These are phyloP conservation scores for Ustilago sp. DNA, from an alignment of 1,284 basidiomycete genomes.

Conservation along the genomic window DNA sequence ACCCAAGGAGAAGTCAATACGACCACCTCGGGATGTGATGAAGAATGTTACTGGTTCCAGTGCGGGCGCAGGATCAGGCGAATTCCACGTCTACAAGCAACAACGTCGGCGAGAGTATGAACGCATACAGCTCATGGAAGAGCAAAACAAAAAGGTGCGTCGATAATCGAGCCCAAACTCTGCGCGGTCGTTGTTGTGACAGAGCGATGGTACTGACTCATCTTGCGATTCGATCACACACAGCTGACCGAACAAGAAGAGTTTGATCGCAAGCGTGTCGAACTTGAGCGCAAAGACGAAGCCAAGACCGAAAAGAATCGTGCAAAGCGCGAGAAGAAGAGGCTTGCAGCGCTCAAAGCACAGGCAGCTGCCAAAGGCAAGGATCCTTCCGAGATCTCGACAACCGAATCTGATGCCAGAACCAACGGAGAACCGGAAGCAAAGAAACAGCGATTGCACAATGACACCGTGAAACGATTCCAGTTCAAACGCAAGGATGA, in stretches of 20 bases:
- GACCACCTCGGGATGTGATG: constrained; percentile 75
- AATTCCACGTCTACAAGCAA: constrained; percentile 93
- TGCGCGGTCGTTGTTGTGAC: background rate
- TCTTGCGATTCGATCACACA: background rate
- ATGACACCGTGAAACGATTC: constrained; percentile 27
- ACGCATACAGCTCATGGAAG: constrained; percentile 88
- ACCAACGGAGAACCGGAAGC: constrained; percentile 23
- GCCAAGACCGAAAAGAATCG: constrained; percentile 66
- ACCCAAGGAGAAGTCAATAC: constrained; percentile 50
- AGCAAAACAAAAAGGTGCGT: constrained; percentile 80
- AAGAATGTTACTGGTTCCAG: constrained; percentile 75
- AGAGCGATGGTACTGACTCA: background rate
- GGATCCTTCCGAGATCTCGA: constrained; percentile 6
- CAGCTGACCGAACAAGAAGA: constrained; percentile 54
- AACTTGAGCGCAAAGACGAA: constrained; percentile 66
- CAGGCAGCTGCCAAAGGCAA: constrained; percentile 38
- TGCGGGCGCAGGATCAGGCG: constrained; percentile 68
- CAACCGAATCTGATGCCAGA: background rate
- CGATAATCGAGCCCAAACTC: background rate
- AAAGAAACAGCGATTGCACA: constrained; percentile 38
- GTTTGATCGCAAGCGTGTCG: constrained; percentile 46
- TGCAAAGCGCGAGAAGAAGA: constrained; percentile 65
- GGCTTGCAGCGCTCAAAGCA: constrained; percentile 47
- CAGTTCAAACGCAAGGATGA: constrained; percentile 32
- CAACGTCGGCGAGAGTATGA: constrained; percentile 93